These are phyloP conservation scores for Monilinia polystroma DNA, from an alignment of 2,329 filamentous ascomycete species.

Conservation along the genomic window DNA sequence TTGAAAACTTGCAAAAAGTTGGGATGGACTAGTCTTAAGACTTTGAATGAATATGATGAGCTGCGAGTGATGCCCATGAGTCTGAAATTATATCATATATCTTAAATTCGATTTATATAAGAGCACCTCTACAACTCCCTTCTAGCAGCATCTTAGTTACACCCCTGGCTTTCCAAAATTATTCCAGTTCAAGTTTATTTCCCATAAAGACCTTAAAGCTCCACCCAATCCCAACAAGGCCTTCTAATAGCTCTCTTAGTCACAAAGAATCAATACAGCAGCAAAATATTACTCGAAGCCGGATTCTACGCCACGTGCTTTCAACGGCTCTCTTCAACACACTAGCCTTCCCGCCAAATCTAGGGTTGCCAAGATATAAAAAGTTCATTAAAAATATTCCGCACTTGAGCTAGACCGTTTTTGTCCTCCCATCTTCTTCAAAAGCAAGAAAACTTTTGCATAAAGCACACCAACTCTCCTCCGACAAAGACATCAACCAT, in stretches of 20 bases:
- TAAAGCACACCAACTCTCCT: conserved; percentile 10
- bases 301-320: not conserved
- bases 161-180: not conserved
- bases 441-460: not conserved
- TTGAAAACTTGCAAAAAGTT: not conserved
- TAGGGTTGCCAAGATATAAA: not conserved
- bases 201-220: not conserved
- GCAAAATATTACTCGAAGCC: not conserved
- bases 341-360: not conserved
- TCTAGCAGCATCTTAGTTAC: not conserved
- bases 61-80: not conserved
- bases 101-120: not conserved
- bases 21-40: not conserved
- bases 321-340: not conserved
- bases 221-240: not conserved
- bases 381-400: not conserved
- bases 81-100: not conserved
- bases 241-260: not conserved
- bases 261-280: not conserved
- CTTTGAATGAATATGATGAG: conserved; percentile 14
- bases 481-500: conserved; percentile 1
- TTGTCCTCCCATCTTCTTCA: not conserved
- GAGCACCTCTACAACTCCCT: not conserved
- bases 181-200: not conserved
- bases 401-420: not conserved